Percentiles rank a stretch among this genome's conserved stretches.
These are phyloP conservation scores for Yarrowia sp. DNA, from an alignment of 805 yeast genomes.

Conservation along the genomic window DNA sequence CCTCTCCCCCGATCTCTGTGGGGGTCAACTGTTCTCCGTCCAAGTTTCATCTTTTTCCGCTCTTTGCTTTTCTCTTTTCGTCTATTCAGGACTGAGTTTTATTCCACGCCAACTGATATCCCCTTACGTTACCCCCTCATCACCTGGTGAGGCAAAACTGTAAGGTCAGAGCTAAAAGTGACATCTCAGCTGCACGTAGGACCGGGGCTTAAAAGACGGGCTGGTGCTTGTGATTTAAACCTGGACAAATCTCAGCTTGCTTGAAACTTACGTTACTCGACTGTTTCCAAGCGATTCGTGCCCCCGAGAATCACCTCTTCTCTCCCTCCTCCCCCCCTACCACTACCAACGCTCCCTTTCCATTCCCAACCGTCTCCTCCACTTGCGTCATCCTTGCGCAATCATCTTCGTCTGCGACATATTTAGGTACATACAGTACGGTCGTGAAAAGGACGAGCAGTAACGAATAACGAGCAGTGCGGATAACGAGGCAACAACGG, in stretches of 20 bases:
- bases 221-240: slow-evolving; percentile 38
- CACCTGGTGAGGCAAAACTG: slow-evolving; percentile 38
- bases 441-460: too few relatives aligned
- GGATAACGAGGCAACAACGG: background rate
- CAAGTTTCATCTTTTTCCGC: too few relatives aligned
- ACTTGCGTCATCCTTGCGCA: slow-evolving; percentile 32
- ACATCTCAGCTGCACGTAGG: slow-evolving; percentile 34
- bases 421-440: slow-evolving; percentile 6
- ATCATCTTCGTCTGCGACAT: slow-evolving; percentile 30
- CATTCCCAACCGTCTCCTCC: background rate
- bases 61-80: background rate
- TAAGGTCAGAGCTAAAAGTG: slow-evolving; percentile 30
- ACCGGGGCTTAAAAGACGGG: slow-evolving; percentile 37
- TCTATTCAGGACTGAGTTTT: background rate
- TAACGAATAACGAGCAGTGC: too few relatives aligned
- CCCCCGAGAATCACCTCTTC: background rate
- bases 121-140: slow-evolving; percentile 37
- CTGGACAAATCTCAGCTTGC: slow-evolving; percentile 27
- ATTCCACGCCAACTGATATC: slow-evolving; percentile 28
- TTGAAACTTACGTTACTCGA: slow-evolving; percentile 7
- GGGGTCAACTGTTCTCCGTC: too few relatives aligned
- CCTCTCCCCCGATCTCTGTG: too few relatives aligned
- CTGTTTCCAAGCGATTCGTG: background rate
- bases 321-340: background rate
- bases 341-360: background rate